Base-by-base conservation (phyloP, 495 filamentous ascomycete species). In the Hypoxylon subgilvum region DNA sequence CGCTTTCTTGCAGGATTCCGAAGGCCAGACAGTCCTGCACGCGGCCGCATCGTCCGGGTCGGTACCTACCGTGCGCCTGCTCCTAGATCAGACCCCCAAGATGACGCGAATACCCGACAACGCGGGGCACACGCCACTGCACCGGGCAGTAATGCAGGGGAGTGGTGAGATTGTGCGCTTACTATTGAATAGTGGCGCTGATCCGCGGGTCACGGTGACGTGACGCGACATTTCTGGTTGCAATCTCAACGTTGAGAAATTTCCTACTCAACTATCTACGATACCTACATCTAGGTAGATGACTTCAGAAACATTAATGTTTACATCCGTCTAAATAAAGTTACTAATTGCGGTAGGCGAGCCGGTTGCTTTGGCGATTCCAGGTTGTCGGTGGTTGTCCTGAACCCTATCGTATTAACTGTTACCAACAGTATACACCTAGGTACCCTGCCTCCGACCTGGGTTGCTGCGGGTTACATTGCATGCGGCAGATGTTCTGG, bases 111-210 rank as follows among this genome's bases (percentile, higher is more conserved):
- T 47, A 8, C 27, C 43, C 1, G 43, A 47, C 13, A 47, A 28
- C 43, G n/a, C 17, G 7, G 43, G 43, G 14, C 43, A 47, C 18
- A 47, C 43, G 9, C 27, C 43, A 35, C 18, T 47, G 43, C 43
- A 47, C n/a, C 28, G 43, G 12, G 43, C 43, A 18, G 43, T 47
- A 5, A 47, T 47, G 43, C 28, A 35, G 18, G 43, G 43, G 18
- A 47, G 34, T 8, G 43, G 31, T 13, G 43, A 47, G 28, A 27
- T 47, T 34, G 31, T 47, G 14, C 43, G 43, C 28, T 47, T 30
- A n/a, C 43, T 47, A 7, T 22, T 47, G 31, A 47, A 47, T 34
- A 22, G 43, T 13, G 43, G 43, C 5, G 43, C 43, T 17, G 43
- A 47, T 16, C 43, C 43, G 18, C 28, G 43, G 12, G 34, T 30